Evolutionary conservation across 768 basidiomycete species (phyloP).

Genomic region (Russula abietina): DNA sequence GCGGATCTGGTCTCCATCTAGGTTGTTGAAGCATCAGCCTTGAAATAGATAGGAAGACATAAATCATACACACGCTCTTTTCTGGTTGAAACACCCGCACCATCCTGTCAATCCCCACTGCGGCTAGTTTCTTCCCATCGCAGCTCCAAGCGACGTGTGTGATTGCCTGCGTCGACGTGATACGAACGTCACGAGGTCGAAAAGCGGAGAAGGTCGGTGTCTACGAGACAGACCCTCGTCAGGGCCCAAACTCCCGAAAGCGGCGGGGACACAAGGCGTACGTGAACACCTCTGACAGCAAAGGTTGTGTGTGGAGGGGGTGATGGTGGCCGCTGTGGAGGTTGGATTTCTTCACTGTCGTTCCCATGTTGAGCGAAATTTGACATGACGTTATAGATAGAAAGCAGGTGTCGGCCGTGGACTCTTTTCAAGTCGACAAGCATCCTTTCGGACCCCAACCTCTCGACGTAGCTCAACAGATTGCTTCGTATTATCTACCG

Average conservation of each 20-base stretch:
- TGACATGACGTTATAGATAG: background rate
- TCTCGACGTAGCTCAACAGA: too few species aligned
- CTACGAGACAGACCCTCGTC: constrained; percentile 33
- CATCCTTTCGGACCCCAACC: too few species aligned
- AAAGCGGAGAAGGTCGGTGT: constrained; percentile 75
- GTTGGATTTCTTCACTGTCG: constrained; percentile 11
- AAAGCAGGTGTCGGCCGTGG: background rate
- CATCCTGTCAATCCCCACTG: constrained; percentile 76
- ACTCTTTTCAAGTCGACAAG: too few species aligned
- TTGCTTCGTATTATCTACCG: too few species aligned
- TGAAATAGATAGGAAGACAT: background rate
- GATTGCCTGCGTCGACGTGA: constrained; percentile 57
- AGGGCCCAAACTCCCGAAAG: constrained; percentile 6
- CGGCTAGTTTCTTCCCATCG: constrained; percentile 74
- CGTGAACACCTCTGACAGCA: constrained; percentile 64
- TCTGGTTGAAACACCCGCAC: constrained; percentile 75
- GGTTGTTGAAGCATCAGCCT: background rate
- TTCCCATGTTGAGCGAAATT: constrained; percentile 15
- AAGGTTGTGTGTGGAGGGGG: constrained; percentile 21
- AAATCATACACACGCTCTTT: constrained; percentile 52
- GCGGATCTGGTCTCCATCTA: constrained; percentile 71
- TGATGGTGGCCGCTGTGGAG: constrained; percentile 14
- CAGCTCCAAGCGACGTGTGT: constrained; percentile 81
- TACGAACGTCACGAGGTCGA: constrained; percentile 67
- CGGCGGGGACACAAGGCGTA: constrained; percentile 37